Evolutionary conservation across 495 filamentous ascomycete species (phyloP).

Genomic region (Penicillium bialowiezense): DNA sequence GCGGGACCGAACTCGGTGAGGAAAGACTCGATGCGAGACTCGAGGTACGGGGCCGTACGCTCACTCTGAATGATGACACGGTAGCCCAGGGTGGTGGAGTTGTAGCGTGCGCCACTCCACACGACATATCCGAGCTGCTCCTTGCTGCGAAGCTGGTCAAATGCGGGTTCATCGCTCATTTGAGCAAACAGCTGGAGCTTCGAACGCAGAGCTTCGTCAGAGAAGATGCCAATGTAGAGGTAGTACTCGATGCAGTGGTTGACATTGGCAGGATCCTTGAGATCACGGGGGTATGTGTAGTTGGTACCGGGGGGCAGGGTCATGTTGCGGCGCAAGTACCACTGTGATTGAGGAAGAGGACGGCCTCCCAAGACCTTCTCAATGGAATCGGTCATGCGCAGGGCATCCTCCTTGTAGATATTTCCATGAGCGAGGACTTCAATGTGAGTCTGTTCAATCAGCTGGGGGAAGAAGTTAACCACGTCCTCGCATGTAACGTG

Average conservation of each 20-base stretch:
- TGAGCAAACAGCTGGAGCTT: conserved; percentile 85
- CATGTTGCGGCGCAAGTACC: conserved; percentile 72
- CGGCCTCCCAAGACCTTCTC: conserved; percentile 77
- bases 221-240: conserved; percentile 72
- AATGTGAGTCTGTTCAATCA: conserved; percentile 81
- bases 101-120: conserved; percentile 71
- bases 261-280: conserved; percentile 89
- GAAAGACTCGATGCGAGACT: conserved; percentile 83
- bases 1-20: conserved; percentile 59
- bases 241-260: conserved; percentile 96
- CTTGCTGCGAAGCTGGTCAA: conserved; percentile 92
- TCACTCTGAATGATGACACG: conserved; percentile 95
- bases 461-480: conserved; percentile 70
- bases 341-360: conserved; percentile 71
- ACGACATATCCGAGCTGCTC: conserved; percentile 98
- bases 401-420: conserved; percentile 90
- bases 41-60: conserved; percentile 75
- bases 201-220: conserved; percentile 63
- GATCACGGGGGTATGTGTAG: conserved; percentile 72
- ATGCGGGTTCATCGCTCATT: conserved; percentile 86
- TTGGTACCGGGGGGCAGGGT: conserved; percentile 77
- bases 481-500: conserved; percentile 72
- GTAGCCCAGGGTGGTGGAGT: conserved; percentile 73
- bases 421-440: conserved; percentile 91
- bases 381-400: conserved; percentile 79